phyloP scores from a whole-genome alignment of 306 rosid species.

The Biancaea sappan region DNA sequence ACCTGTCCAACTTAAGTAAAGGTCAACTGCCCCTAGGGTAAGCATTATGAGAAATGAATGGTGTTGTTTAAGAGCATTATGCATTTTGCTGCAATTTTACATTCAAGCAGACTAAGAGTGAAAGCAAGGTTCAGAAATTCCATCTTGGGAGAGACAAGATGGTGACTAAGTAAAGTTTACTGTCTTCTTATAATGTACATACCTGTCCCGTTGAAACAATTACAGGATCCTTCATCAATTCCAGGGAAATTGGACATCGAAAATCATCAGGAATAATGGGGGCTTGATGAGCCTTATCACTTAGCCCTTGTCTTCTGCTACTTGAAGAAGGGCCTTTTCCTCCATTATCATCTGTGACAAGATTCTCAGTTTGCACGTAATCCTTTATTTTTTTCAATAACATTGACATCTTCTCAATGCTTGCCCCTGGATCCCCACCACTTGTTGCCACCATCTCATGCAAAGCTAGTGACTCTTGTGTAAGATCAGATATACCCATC shows the following conservation, averaged over 20 bases:
- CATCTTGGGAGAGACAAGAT: neutral
- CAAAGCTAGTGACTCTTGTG: slow-evolving; percentile 88
- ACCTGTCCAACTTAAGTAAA: slow-evolving; percentile 1
- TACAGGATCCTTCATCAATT: slow-evolving; percentile 95
- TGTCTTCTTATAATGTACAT: slow-evolving; percentile 29
- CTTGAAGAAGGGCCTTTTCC: slow-evolving; percentile 51
- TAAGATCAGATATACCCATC: slow-evolving; percentile 76
- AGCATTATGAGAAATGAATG: slow-evolving; percentile 28
- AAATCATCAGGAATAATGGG: slow-evolving; percentile 85
- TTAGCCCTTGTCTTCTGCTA: slow-evolving; percentile 50
- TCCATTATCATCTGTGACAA: slow-evolving; percentile 48
- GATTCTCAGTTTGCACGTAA: slow-evolving; percentile 80
- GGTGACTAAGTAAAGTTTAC: slow-evolving; percentile 23
- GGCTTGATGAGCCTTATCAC: slow-evolving; percentile 55
- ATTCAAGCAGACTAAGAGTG: slow-evolving; percentile 21
- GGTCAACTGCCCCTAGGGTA: slow-evolving; percentile 2
- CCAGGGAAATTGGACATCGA: slow-evolving; percentile 94
- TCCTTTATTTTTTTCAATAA: slow-evolving; percentile 81
- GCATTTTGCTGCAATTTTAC: slow-evolving; percentile 22
- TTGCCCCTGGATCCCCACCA: slow-evolving; percentile 86
- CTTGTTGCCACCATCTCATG: slow-evolving; percentile 85
- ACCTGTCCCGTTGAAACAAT: slow-evolving; percentile 99
- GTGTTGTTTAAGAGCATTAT: slow-evolving; percentile 3
- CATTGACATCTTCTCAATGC: slow-evolving; percentile 85
- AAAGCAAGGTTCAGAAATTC: neutral